Base-by-base conservation (phyloP, 352 stramenopile genomes). In the Globisporangium okanoganense region DNA sequence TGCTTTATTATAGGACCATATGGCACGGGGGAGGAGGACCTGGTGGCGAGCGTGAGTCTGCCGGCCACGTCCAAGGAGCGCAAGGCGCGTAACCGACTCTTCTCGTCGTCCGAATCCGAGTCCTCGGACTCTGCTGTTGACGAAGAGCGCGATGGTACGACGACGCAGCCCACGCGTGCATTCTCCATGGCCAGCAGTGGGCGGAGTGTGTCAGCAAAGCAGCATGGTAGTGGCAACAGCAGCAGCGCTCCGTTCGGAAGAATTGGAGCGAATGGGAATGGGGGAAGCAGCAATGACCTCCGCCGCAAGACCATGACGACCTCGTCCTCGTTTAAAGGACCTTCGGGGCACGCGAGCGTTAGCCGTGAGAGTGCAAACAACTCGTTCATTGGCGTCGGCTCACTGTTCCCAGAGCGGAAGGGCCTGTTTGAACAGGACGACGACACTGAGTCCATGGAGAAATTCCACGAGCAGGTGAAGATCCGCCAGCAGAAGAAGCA, bases 341-440 rank as follows among this genome's bases (percentile, higher is more conserved):
- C 24, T 3, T 38, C 56, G n/a, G 22, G 22, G 5, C n/a, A 25
- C 6, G 7, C 36, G 13, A 43, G 13, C 13, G 50, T 41, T 22
- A 40, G 54, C 0, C 44, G 45, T 27, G 60, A 61, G n/a, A 66
- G 43, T 36, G 33, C 40, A 3, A 61, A 51, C 27, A 57, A 40
- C n/a, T 60, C 59, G 31, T 65, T 65, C 59, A 16, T 67, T 33
- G 61, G 61, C 33, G 43, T 20, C 31, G 12, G 31, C 24, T 36
- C 43, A 5, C 27, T 47, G 27, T 52, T 57, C 2, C 55, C 47
- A 0, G 84, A 89, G 49, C 71, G 84, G 1, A 87, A 84, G 13
- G 85, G 85, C 1, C 66, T 94, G 9, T 94, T 94, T 59, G 85
- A 94, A 56, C 70, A 75, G 10, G 83, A 91, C 22, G 85, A 94